These are phyloP conservation scores for Zelonia costaricensis DNA, from an alignment of 208 protist species.

Conservation along the genomic window DNA sequence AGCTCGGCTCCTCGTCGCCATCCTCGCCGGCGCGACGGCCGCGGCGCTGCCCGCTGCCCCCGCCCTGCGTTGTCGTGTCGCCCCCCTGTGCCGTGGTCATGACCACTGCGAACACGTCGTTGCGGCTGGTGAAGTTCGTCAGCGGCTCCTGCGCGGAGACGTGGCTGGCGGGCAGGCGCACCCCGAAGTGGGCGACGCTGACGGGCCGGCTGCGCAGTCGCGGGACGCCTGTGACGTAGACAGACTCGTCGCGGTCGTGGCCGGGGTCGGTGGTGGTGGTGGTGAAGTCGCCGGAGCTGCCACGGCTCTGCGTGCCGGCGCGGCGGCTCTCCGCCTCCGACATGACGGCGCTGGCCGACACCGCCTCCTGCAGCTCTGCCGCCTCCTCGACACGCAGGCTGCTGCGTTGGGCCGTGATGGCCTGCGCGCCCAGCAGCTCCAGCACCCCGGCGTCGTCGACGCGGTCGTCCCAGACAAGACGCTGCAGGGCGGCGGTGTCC, in stretches of 20 bases:
- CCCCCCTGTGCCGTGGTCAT: slow-evolving; percentile 32
- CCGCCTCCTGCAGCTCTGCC: slow-evolving; percentile 11
- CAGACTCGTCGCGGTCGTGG: neutral
- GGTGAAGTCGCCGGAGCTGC: neutral
- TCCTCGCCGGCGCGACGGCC: slow-evolving; percentile 1
- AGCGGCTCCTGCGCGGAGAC: slow-evolving; percentile 16
- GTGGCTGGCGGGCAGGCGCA: slow-evolving; percentile 21
- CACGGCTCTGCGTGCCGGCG: neutral
- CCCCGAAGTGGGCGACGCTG: slow-evolving; percentile 25
- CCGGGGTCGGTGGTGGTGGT: no score
- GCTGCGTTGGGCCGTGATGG: slow-evolving; percentile 35
- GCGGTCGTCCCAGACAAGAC: slow-evolving; percentile 45
- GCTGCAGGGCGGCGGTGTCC: slow-evolving; percentile 42
- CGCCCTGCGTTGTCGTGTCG: neutral
- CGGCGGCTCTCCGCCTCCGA: neutral
- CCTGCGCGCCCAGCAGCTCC: slow-evolving; percentile 39
- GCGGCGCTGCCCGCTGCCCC: neutral
- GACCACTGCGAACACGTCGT: slow-evolving; percentile 36
- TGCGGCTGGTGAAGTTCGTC: slow-evolving; percentile 20
- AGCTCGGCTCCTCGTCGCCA: slow-evolving; percentile 36
- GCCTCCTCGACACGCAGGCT: slow-evolving; percentile 32
- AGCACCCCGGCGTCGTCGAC: slow-evolving; percentile 56
- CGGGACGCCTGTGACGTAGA: neutral
- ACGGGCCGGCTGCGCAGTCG: slow-evolving; percentile 27
- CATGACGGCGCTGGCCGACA: neutral